phyloP scores from a whole-genome alignment of 163 green algal species.

The Chlamydomonas reinhardtii region DNA sequence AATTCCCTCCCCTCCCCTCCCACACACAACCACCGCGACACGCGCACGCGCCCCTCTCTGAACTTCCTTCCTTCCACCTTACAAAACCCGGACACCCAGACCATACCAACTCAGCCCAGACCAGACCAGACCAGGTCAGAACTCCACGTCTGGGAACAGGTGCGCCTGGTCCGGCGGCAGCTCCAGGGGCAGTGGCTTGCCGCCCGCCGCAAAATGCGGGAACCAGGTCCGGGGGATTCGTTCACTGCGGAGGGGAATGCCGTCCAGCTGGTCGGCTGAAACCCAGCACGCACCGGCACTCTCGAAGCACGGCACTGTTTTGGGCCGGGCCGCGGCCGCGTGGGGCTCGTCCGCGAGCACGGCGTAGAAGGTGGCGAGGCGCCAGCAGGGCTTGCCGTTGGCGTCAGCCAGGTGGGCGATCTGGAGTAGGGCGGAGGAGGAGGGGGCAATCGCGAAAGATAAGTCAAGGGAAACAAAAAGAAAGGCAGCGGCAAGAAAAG shows the following conservation, averaged over 20 bases:
- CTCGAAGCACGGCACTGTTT: slow-evolving; percentile 44
- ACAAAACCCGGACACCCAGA: no score
- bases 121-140: not conserved
- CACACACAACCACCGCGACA: no score
- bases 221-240: slow-evolving; percentile 12
- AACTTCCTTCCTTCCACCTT: no score
- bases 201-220: slow-evolving; percentile 10
- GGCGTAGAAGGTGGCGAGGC: slow-evolving; percentile 30
- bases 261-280: not conserved
- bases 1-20: no score
- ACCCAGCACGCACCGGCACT: slow-evolving; percentile 48
- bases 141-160: slow-evolving; percentile 4
- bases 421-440: not conserved
- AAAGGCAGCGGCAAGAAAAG: no score
- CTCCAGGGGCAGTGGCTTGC: not conserved
- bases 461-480: no score
- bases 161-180: not conserved
- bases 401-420: not conserved
- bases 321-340: not conserved
- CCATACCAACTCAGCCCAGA: no score
- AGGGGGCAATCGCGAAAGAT: no score
- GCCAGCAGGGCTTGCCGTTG: slow-evolving; percentile 1
- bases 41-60: no score
- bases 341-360: not conserved
- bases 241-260: slow-evolving; percentile 6